Evolutionary conservation across 768 basidiomycete species (phyloP).

Genomic region (Tricholomella constricta): DNA sequence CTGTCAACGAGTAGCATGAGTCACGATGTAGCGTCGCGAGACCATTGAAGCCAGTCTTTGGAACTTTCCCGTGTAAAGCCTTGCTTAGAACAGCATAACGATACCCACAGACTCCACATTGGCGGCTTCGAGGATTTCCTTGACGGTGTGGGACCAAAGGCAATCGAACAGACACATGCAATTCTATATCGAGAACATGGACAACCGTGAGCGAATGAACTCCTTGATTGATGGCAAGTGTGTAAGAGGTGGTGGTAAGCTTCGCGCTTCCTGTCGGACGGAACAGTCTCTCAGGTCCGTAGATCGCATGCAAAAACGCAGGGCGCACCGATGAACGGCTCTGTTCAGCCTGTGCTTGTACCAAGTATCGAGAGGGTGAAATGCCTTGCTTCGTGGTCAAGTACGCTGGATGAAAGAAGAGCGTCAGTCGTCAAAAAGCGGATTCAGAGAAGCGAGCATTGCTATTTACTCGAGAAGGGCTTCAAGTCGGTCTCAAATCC

Average conservation of each 20-base stretch:
- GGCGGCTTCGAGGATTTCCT: not conserved
- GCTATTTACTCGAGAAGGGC: constrained; percentile 30
- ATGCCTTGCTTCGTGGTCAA: constrained; percentile 30
- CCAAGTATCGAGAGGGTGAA: constrained; percentile 28
- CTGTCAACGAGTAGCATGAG: not conserved
- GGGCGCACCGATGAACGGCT: constrained; percentile 32
- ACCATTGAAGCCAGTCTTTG: not conserved
- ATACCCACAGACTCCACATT: not conserved
- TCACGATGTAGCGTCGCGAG: not conserved
- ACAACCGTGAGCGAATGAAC: not conserved
- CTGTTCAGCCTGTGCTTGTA: constrained; percentile 36
- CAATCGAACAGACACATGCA: not conserved
- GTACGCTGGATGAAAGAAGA: constrained; percentile 20
- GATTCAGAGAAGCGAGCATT: not conserved
- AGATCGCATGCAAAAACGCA: not conserved
- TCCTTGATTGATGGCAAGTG: not conserved
- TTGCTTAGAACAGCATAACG: not conserved
- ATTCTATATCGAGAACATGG: not conserved
- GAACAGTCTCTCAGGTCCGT: not conserved
- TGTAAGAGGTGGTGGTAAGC: not conserved
- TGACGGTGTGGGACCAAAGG: not conserved
- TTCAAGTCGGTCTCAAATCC: constrained; percentile 33
- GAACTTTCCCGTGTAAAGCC: not conserved
- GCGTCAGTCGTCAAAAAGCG: not conserved
- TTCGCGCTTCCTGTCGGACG: not conserved